Conservation (phyloP, 2,329 filamentous ascomycete genomes). For the Daldinia sp. region DNA sequence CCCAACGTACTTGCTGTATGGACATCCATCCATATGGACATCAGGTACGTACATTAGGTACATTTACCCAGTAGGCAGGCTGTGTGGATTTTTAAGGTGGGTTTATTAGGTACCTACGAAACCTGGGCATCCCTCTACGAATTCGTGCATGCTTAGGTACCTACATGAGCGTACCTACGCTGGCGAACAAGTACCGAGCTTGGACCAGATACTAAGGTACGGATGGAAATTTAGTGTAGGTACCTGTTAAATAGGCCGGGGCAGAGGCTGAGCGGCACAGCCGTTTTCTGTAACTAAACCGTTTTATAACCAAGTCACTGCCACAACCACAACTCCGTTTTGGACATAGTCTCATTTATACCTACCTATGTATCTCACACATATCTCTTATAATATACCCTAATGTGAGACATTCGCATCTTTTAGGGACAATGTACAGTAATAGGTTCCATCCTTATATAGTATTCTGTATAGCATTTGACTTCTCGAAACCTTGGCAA, state of each 20-base stretch:
- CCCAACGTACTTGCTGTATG: slow-evolving; percentile 6
- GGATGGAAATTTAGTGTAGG: not conserved
- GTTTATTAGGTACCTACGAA: slow-evolving; percentile 7
- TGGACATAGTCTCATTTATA: not conserved
- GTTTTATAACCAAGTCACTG: not conserved
- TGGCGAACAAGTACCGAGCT: slow-evolving; percentile 1
- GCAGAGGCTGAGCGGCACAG: slow-evolving; percentile 27
- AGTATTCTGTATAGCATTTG: slow-evolving; percentile 6
- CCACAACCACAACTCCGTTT: not conserved
- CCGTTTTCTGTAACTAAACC: slow-evolving; percentile 10
- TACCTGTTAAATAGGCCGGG: too few relatives aligned
- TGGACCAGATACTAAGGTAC: slow-evolving; percentile 11
- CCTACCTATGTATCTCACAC: not conserved
- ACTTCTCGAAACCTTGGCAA: slow-evolving; percentile 9
- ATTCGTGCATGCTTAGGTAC: not conserved
- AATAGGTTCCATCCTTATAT: not conserved
- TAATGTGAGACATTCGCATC: not conserved
- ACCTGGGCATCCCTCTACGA: slow-evolving; percentile 14
- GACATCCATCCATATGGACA: not conserved
- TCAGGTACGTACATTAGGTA: not conserved
- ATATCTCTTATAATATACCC: not conserved
- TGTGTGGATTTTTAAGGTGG: not conserved
- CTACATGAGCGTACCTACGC: not conserved
- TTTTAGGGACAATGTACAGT: not conserved
- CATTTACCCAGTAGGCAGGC: not conserved